Base-by-base conservation (phyloP, 768 basidiomycete genomes). In the Asterophora parasitica region DNA sequence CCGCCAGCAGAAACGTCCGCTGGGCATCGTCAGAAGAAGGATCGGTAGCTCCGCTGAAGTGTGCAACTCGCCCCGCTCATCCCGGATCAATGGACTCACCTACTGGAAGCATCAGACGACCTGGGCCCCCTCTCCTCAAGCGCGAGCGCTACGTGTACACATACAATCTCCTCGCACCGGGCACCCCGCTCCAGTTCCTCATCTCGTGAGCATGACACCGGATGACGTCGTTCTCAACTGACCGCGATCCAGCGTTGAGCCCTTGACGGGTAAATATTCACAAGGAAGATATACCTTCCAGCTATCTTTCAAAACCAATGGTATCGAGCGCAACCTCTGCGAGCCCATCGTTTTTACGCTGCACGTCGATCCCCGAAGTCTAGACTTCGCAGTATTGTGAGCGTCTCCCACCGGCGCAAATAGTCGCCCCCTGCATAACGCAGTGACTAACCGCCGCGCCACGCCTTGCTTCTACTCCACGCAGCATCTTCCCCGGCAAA, bases 381-480 rank as follows among this genome's bases (percentile, higher is more conserved):
- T 85, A 9, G 71, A 81, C 28, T 85, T 85, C 55, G 68, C 73
- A 20, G 78, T 84, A 15, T 85, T 85, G 83, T 85, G 56, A 58
- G 71, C 68, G 30, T 45, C 42, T 35, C 46, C 35, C 28, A 36
- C 35, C 33, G 11, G 11, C 33, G 16, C 23, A 34, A 10, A 26
- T 41, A 17, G 27, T 15, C 46, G 39, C 35, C 35, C 27, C 11
- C 12, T 31, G 12, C 9, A 31, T 31, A 31, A 9, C 30, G 30
- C 3, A 10, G 4, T 12, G 30, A 32, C 45, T 58, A 15, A 57
- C 40, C 41, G 12, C 10, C 5, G 28, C 19, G n/a, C n/a, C n/a
- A n/a, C n/a, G n/a, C n/a, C n/a, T n/a, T n/a, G n/a, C n/a, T n/a
- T n/a, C n/a, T n/a, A n/a, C n/a, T n/a, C n/a, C n/a, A n/a, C 13